Base-by-base conservation (phyloP, 129 eudicot species). In the Escallonia herrerae region DNA sequence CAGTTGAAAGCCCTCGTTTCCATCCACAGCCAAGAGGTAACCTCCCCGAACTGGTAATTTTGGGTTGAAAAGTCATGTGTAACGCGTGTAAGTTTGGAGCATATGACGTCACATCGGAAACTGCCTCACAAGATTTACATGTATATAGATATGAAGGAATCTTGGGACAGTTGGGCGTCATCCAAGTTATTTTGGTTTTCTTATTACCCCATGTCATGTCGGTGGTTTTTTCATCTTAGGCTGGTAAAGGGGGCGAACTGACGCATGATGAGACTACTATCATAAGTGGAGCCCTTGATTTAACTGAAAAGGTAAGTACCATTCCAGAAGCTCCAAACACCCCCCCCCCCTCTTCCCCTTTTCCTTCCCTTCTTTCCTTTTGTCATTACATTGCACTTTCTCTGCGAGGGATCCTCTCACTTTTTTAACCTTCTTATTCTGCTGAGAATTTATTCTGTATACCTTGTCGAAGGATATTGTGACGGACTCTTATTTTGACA, bases 191-290 rank as follows among this genome's bases (percentile, higher is more conserved):
- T 9, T 63, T 58, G 53, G 22, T 64, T 52, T 40, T 40, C 45
- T n/a, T 59, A 40, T 43, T 62, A 42, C 44, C 37, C 68, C 9
- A 43, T 53, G 7, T 40, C 41, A 54, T 22, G 39, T 44, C 61
- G 60, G 38, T 64, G 15, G 39, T 11, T 63, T 66, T 60, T 46
- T 48, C 14, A 55, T 79, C 43, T 51, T 77, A 93, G 99, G 99
- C 91, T 62, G 99, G 99, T 64, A 86, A 81, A 80, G 99, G 99
- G 56, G 99, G 99, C 65, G 99, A 93, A 67, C 95, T 93, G 65
- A 83, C 99, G 8, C 99, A 83, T 15, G 95, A 89, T 64, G 99
- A 93, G 80, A 81, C 95, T 50, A 93, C 99, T 38, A 93, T 88
- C 62, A 93, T 93, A 41, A 93, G 95, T 69, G 99, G 99, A 64